phyloP scores from a whole-genome alignment of 805 yeast species.

The Sugiyamaella floridensis region DNA sequence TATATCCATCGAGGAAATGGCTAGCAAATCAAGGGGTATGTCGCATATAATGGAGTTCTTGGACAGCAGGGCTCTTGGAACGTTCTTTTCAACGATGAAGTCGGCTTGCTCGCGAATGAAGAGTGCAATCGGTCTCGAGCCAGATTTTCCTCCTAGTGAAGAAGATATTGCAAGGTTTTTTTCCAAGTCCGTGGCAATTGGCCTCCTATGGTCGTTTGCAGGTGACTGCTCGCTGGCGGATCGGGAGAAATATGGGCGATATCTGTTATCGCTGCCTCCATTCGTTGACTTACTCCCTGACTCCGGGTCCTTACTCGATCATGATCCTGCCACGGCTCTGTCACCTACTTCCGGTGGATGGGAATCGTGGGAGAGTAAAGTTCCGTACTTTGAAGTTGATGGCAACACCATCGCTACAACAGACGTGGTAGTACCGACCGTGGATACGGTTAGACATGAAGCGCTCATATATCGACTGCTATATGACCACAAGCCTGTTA shows the following conservation, averaged over 20 bases:
- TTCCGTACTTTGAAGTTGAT: slow-evolving; percentile 43
- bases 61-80: slow-evolving; percentile 32
- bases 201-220: slow-evolving; percentile 56
- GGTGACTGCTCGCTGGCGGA: slow-evolving; percentile 46
- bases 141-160: slow-evolving; percentile 18
- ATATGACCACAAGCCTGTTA: slow-evolving; percentile 49
- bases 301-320: slow-evolving; percentile 31
- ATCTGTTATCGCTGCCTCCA: slow-evolving; percentile 21
- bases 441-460: slow-evolving; percentile 69
- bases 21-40: slow-evolving; percentile 24
- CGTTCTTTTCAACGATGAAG: slow-evolving; percentile 37
- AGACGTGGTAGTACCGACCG: slow-evolving; percentile 65
- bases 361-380: slow-evolving; percentile 36
- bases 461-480: slow-evolving; percentile 50
- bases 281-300: slow-evolving; percentile 20
- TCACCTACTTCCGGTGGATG: slow-evolving; percentile 37
- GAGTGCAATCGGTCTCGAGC: slow-evolving; percentile 18
- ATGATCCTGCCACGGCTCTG: slow-evolving; percentile 33
- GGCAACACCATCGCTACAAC: slow-evolving; percentile 55
- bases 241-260: slow-evolving; percentile 34
- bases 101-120: slow-evolving; percentile 32
- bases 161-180: slow-evolving; percentile 26
- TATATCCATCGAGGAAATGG: neutral
- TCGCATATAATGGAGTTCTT: slow-evolving; percentile 50
- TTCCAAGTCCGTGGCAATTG: slow-evolving; percentile 21